Evolutionary conservation across 2,329 filamentous ascomycete genomes (phyloP).

Genomic region (Cordyceps cicadae): DNA sequence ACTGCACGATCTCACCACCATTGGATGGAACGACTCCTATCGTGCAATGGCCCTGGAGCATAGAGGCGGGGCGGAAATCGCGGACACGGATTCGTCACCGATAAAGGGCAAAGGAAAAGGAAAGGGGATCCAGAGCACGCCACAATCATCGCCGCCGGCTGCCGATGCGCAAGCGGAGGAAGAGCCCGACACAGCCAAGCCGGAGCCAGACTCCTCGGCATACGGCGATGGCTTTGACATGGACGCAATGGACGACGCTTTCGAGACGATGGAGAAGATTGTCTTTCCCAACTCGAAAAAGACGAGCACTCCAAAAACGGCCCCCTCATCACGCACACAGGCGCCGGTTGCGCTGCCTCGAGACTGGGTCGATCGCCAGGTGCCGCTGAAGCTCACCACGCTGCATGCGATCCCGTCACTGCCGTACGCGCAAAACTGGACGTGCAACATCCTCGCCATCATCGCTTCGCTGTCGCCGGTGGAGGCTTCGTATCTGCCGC

Average conservation of each 20-base stretch:
- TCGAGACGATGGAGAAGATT: conserved; percentile 30
- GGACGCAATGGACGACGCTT: conserved; percentile 28
- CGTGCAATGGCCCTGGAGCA: conserved; percentile 16
- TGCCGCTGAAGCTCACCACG: conserved; percentile 43
- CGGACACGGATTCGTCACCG: not conserved
- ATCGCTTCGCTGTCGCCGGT: conserved; percentile 38
- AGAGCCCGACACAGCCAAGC: not conserved
- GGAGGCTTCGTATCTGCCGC: conserved; percentile 41
- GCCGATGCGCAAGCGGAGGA: not conserved
- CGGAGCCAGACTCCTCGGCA: not conserved
- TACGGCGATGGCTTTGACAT: conserved; percentile 14
- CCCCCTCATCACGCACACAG: not conserved
- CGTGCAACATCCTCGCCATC: conserved; percentile 46
- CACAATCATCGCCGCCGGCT: not conserved
- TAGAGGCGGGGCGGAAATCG: not conserved
- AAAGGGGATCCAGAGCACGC: not conserved
- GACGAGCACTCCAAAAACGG: conserved; percentile 10
- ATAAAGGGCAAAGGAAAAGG: not conserved
- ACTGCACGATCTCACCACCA: conserved; percentile 34
- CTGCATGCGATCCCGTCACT: conserved; percentile 42
- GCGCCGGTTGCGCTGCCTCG: conserved; percentile 30
- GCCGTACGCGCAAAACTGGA: conserved; percentile 51
- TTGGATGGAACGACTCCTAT: conserved; percentile 42
- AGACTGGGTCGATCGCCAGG: conserved; percentile 32
- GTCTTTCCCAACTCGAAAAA: conserved; percentile 19